Base-by-base conservation (phyloP, 345 rosid genomes). In the Bruguiera gymnorhiza region DNA sequence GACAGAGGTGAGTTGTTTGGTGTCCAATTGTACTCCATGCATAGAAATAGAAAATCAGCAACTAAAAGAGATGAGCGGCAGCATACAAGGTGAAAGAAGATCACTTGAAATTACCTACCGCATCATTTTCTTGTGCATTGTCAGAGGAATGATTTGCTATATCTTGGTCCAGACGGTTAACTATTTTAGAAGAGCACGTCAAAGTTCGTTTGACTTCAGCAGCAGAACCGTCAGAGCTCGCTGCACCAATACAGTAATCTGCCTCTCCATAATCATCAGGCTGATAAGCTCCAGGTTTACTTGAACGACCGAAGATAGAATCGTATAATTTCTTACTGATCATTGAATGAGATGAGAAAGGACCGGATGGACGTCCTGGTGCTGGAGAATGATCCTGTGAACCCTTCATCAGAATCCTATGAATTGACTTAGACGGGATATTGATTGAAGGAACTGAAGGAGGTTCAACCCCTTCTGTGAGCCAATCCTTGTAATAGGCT, bases 401-500 rank as follows among this genome's bases (percentile, higher is more conserved):
- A 63, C 26, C 77, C 23, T 34, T 66, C 26, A 50, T 70, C 65
- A 60, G 76, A 65, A 67, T 58, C 39, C 65, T 74, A 36, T 26
- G 73, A 66, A 77, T 56, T 43, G 88, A 79, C 18, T 69, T 56
- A 24, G 80, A 71, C 8, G 90, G 90, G 62, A 86, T 62, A 62
- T 23, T 62, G 68, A 88, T 70, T 0, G 80, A 76, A 75, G 93
- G 93, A 64, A 86, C 31, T 6, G 86, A 52, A 30, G 94, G 87
- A 75, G 75, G 82, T 76, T 85, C 86, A 46, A 81, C 53, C 6
- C 86, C 86, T 60, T 78, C 89, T 1, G 80, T 70, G 59, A 88
- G 86, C 94, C 94, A 86, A 55, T 83, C 86, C 84, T 78, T 85
- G 86, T 86, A 88, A 81, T 88, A 88, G 70, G 62, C 71, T 68